Percentiles rank a stretch among this genome's conserved stretches.
phyloP scores from a whole-genome alignment of 768 basidiomycete species.

The Termitomyces sp. region DNA sequence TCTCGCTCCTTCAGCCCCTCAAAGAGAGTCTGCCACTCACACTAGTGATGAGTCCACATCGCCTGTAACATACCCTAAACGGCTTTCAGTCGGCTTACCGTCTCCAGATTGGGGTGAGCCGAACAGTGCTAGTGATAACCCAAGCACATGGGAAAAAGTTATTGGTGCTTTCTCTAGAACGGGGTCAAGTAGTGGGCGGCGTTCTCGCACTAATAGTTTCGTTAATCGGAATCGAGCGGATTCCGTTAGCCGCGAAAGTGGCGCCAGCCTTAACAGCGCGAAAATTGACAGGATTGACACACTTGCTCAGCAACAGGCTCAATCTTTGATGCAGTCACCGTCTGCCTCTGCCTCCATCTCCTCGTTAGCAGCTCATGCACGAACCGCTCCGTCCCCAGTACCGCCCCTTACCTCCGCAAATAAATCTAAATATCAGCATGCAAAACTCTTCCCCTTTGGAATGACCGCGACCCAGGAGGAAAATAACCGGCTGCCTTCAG shows the following conservation, averaged over 20 bases:
- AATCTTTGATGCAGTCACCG: slow-evolving; percentile 48
- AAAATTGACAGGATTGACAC: slow-evolving; percentile 51
- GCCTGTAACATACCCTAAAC: slow-evolving; percentile 51
- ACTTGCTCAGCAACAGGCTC: slow-evolving; percentile 33
- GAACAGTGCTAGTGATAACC: slow-evolving; percentile 49
- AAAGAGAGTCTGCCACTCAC: slow-evolving; percentile 30
- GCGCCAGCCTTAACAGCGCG: slow-evolving; percentile 59
- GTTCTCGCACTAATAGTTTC: slow-evolving; percentile 77
- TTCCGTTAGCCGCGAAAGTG: slow-evolving; percentile 73
- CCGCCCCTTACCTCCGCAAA: slow-evolving; percentile 70
- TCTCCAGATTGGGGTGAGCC: slow-evolving; percentile 52
- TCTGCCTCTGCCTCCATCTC: slow-evolving; percentile 69
- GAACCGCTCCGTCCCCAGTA: slow-evolving; percentile 68
- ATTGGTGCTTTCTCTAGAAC: slow-evolving; percentile 63
- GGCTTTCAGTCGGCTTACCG: slow-evolving; percentile 60
- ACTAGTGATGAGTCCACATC: slow-evolving; percentile 45
- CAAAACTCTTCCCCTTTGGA: slow-evolving; percentile 87
- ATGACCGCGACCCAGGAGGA: slow-evolving; percentile 68
- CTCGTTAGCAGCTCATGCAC: slow-evolving; percentile 52
- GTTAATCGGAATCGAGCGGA: slow-evolving; percentile 64
- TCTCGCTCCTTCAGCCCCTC: slow-evolving; percentile 44
- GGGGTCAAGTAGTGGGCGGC: slow-evolving; percentile 61
- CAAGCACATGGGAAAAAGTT: slow-evolving; percentile 67
- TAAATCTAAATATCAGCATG: slow-evolving; percentile 64
- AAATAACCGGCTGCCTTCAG: slow-evolving; percentile 46